Evolutionary conservation across 164 flowering plant genomes (phyloP).

Genomic region (Macadamia tetraphylla): DNA sequence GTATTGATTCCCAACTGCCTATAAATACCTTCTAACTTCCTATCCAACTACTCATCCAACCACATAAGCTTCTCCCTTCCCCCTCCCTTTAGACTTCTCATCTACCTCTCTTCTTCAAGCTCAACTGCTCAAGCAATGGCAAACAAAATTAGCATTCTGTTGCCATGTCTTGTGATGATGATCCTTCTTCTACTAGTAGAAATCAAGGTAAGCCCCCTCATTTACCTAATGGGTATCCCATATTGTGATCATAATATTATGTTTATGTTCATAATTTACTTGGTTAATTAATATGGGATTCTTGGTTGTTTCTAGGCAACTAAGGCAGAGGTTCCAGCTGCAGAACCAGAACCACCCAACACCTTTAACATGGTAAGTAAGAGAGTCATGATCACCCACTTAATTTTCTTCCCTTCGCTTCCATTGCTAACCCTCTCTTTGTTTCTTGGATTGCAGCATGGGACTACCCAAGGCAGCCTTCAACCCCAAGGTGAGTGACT

Average conservation of each 20-base stretch:
- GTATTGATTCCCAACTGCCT: neutral
- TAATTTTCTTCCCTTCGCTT: neutral
- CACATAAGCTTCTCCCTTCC: neutral
- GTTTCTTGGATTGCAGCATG: slow-evolving; percentile 18
- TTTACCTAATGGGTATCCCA: no score
- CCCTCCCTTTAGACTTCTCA: neutral
- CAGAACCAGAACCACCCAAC: neutral
- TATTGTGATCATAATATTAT: neutral
- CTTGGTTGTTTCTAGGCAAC: neutral
- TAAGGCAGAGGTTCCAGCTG: neutral
- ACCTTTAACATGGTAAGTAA: neutral
- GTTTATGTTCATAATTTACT: neutral
- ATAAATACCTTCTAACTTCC: neutral
- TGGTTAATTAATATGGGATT: neutral
- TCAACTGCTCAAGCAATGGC: neutral
- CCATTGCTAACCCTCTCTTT: neutral
- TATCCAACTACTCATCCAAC: neutral
- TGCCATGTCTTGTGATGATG: neutral
- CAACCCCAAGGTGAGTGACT: slow-evolving; percentile 20
- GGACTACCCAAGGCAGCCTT: slow-evolving; percentile 24
- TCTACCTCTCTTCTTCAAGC: neutral
- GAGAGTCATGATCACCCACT: neutral
- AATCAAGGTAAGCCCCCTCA: neutral
- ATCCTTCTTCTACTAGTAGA: neutral
- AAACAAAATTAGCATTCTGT: neutral